These are phyloP conservation scores for Microcos paniculata DNA, from an alignment of 345 rosid genomes.

Conservation along the genomic window DNA sequence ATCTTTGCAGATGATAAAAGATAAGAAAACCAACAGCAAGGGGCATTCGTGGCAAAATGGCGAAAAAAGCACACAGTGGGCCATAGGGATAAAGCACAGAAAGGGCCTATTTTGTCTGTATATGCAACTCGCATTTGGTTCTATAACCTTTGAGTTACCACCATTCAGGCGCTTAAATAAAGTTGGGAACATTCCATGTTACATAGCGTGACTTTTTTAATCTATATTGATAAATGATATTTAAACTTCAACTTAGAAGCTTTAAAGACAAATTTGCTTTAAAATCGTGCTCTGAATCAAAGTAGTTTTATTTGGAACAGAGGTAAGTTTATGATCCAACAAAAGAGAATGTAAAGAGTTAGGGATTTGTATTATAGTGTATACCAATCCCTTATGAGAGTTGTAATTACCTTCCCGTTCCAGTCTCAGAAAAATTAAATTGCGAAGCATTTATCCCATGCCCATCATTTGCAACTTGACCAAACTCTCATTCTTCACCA, in stretches of 20 bases:
- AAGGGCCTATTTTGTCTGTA: not conserved
- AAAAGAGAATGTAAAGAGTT: not conserved
- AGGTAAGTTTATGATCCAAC: not conserved
- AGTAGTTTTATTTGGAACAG: not conserved
- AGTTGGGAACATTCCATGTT: not conserved
- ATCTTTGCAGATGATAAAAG: not conserved
- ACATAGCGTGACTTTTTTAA: not conserved
- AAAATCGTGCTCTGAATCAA: not conserved
- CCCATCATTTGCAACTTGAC: constrained; percentile 94
- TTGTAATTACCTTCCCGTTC: constrained; percentile 76
- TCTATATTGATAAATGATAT: not conserved
- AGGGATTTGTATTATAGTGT: not conserved
- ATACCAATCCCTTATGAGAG: constrained; percentile 2
- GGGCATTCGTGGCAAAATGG: not conserved
- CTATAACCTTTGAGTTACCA: not conserved
- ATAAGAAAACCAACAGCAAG: not conserved
- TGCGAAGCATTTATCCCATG: constrained; percentile 92
- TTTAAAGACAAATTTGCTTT: not conserved
- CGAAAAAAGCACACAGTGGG: not conserved
- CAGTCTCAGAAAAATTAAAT: constrained; percentile 70
- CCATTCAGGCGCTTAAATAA: not conserved
- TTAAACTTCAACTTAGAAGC: not conserved
- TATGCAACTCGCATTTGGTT: not conserved
- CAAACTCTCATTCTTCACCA: constrained; percentile 99
- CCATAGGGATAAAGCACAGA: not conserved